phyloP scores from a whole-genome alignment of 164 flowering plant species.

The Vitis amurensis region DNA sequence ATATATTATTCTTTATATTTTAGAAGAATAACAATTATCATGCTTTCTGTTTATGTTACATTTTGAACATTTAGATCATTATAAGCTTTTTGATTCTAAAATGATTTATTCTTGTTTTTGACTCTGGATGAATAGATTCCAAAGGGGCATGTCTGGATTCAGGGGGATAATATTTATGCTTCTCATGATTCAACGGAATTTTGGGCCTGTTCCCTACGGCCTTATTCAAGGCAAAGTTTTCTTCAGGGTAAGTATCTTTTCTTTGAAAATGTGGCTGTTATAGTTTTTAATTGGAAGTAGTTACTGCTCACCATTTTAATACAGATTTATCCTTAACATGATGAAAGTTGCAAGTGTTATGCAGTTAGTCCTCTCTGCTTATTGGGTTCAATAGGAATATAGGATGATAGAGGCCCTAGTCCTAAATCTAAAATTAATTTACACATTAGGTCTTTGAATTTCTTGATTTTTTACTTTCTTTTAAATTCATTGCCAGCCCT shows the following conservation, averaged over 20 bases:
- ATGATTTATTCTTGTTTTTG: neutral
- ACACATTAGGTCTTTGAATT: neutral
- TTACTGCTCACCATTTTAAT: neutral
- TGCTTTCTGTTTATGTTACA: no score
- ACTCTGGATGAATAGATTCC: constrained; percentile 44
- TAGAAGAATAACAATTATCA: no score
- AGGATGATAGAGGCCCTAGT: neutral
- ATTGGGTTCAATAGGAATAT: neutral
- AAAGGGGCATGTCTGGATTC: constrained; percentile 71
- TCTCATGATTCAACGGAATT: constrained; percentile 54
- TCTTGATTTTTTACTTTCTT: neutral
- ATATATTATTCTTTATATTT: no score
- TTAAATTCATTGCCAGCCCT: neutral
- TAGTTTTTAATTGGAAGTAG: neutral
- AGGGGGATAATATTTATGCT: constrained; percentile 58
- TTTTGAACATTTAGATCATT: no score
- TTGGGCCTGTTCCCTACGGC: constrained; percentile 68
- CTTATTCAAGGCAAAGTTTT: constrained; percentile 55
- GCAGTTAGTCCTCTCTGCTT: no score
- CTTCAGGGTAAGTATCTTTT: constrained; percentile 38
- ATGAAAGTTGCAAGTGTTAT: no score
- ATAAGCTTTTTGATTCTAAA: no score
- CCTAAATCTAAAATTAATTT: neutral
- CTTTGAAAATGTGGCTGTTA: neutral
- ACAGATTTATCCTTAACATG: no score